Evolutionary conservation across 768 basidiomycete species (phyloP), one percentile per base, ranked within the genome.

Genomic region (Gymnopilus dilepis): DNA sequence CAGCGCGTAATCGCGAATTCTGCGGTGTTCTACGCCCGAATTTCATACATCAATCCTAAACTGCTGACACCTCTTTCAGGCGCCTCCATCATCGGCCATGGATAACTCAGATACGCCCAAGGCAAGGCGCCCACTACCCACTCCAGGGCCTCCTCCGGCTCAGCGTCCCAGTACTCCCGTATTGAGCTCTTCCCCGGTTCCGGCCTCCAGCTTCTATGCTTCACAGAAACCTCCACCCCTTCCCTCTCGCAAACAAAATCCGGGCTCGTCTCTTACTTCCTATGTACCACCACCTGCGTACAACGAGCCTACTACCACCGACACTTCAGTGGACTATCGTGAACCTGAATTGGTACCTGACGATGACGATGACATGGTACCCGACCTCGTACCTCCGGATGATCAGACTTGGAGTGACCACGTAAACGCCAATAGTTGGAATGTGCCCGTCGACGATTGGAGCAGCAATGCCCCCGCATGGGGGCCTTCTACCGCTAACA

Each of bases 271-370:
- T 33, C 76, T 78, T 60, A 83, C 84, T 5, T 69, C 75, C 7
- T 80, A 80, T 66, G 64, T 77, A 8, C 73, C 78, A 17, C 77
- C 81, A 17, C 79, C 81, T 19, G 70, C 74, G 13, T 80, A 80
- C 62, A 63, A 68, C 17, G 66, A 75, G 9, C 56, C 73, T 13
- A 64, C 73, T 13, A 64, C 68, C 34, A 65, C 61, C 34, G 63
- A 67, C 40, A 73, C 70, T 42, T 68, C 73, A 12, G 62, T 74
- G 15, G 74, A 71, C 19, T 86, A 79, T 70, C 82, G 85, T 26
- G 85, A 88, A 69, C 85, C 86, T 0, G 84, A 87, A 67, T 76
- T 85, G 11, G 78, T 87, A 2, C 68, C 72, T 28, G 85, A 83
- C 38, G 76, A 74, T 24, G 71, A 73, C 15, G 78, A 75, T 13